Percentiles rank a stretch among this genome's conserved stretches.
Evolutionary conservation across 768 basidiomycete species (phyloP).

Genomic region (Lenzites betulinus): DNA sequence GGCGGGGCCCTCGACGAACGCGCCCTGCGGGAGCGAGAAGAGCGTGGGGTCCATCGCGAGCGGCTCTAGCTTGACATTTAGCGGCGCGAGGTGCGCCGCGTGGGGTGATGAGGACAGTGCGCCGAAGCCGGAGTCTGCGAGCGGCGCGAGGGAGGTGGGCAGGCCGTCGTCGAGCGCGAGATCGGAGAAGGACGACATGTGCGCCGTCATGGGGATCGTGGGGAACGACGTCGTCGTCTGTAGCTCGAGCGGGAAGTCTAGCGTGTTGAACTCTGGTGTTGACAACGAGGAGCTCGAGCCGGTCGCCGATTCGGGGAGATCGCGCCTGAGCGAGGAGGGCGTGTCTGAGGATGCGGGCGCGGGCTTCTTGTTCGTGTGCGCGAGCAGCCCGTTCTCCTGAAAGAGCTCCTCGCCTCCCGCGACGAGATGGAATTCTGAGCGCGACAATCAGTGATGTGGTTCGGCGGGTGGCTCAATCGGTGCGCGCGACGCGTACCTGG

Average conservation of each 20-base stretch:
- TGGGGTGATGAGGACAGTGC: conserved; percentile 15
- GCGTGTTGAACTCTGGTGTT: conserved; percentile 27
- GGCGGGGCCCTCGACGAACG: conserved; percentile 6
- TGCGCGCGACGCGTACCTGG: conserved; percentile 48
- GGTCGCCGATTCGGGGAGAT: conserved; percentile 18
- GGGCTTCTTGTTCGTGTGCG: conserved; percentile 45
- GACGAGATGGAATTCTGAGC: conserved; percentile 71
- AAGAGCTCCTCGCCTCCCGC: conserved; percentile 79
- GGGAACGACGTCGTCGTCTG: conserved; percentile 10
- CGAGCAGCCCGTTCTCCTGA: conserved; percentile 43
- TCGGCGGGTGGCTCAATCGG: neutral
- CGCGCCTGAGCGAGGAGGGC: conserved; percentile 8
- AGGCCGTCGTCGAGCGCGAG: conserved; percentile 13
- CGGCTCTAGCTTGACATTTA: conserved; percentile 31
- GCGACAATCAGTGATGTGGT: conserved; percentile 18
- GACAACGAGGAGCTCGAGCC: conserved; percentile 35
- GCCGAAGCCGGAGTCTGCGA: conserved; percentile 10
- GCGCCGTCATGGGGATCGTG: conserved; percentile 10
- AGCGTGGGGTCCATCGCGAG: conserved; percentile 29
- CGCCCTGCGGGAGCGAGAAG: conserved; percentile 27
- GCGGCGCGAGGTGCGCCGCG: conserved; percentile 15
- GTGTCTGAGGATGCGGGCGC: conserved; percentile 6
- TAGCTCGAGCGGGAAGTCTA: conserved; percentile 21
- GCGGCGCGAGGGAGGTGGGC: conserved; percentile 9
- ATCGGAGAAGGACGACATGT: conserved; percentile 14